Evolutionary conservation across 73 alveolate genomes (phyloP), one percentile per base, ranked within the genome.

Genomic region (Symbiodinium natans): DNA sequence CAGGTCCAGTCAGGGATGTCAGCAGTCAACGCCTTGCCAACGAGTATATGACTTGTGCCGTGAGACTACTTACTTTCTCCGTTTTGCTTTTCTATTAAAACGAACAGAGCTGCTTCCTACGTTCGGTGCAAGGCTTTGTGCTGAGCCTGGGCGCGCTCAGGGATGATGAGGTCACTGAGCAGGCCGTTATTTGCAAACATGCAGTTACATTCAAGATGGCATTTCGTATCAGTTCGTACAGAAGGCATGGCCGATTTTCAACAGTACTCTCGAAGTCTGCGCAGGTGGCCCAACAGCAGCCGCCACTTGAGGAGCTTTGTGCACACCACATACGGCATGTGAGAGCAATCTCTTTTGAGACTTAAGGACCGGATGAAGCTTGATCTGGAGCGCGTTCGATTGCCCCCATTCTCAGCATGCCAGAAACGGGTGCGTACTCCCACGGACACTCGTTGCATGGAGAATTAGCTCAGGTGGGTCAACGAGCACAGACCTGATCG

Each of bases 401-500:
- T 90, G 96, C 42, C 29, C 1, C 19, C 33, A 25, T 52, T 34
- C 87, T 29, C 87, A 77, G 54, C 21, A 0, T 71, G n/a, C 33
- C 75, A 56, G 75, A 21, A 56, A 21, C 75, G 27, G 10, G 10
- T 71, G 83, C 33, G 83, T 71, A 33, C 15, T 29, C 33, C 10
- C 83, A 2, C 21, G 83, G 41, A 56, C 31, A 21, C 27, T 29
- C 17, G 75, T n/a, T n/a, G 59, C 13, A 46, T 46, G 8, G 33
- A 59, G 77, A 13, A 59, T 3, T 8, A 25, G 43, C 63, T 88
- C 48, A 90, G 96, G 87, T 90, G 87, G 86, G 96, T 90, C n/a
- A 90, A 41, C 88, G 96, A 90, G 42, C 96, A 90, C 36, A 87
- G 96, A 41, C 96, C 96, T 27, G 96, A 90, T 84, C 86, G 96